phyloP scores from a whole-genome alignment of 768 basidiomycete genomes.

The Leccinum ochraceum region DNA sequence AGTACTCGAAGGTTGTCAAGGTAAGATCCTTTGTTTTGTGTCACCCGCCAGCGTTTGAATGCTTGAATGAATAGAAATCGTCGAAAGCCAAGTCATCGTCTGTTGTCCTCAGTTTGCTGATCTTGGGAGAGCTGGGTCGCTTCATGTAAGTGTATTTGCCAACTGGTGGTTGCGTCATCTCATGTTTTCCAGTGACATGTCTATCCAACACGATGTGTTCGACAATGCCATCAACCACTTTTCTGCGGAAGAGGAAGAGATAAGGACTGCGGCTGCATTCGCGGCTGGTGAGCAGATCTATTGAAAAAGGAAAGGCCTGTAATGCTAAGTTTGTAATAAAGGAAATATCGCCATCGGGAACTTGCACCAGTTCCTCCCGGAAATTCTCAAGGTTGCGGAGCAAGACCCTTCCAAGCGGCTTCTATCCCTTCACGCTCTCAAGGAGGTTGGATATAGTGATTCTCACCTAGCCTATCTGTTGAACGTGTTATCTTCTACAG shows the following conservation, averaged over 20 bases:
- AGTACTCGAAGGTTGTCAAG: conserved; percentile 82
- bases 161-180: conserved; percentile 1
- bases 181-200: conserved; percentile 70
- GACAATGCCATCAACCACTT: conserved; percentile 72
- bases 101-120: conserved; percentile 80
- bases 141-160: conserved; percentile 57
- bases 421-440: conserved; percentile 87
- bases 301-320: background rate
- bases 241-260: conserved; percentile 76
- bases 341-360: conserved; percentile 97
- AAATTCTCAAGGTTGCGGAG: conserved; percentile 77
- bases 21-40: conserved; percentile 37
- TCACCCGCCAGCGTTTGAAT: conserved; percentile 1
- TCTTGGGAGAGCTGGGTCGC: conserved; percentile 92
- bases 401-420: conserved; percentile 77
- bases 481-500: conserved; percentile 36
- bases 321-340: conserved; percentile 28
- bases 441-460: conserved; percentile 60
- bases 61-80: conserved; percentile 35
- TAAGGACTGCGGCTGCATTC: conserved; percentile 90
- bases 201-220: conserved; percentile 78
- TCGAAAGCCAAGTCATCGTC: conserved; percentile 67
- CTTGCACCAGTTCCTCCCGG: conserved; percentile 81
- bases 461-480: background rate
- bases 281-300: conserved; percentile 71